Evolutionary conservation across 495 filamentous ascomycete genomes (phyloP).

Genomic region (Tuber brumale): DNA sequence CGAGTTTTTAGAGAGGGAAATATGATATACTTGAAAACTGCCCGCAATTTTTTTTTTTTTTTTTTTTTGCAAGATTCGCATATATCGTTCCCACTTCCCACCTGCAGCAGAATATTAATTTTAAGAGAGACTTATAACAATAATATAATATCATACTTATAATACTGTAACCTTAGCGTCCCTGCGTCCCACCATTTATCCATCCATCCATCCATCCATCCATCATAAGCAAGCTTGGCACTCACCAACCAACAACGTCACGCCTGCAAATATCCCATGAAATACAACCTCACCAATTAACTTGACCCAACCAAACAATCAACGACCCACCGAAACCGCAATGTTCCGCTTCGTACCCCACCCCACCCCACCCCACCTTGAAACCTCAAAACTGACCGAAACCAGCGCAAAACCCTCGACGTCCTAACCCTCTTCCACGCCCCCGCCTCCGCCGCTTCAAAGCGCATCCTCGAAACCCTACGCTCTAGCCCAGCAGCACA

Average conservation of each 20-base stretch:
- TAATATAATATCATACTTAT: too few relatives aligned
- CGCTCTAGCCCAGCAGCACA: slow-evolving; percentile 57
- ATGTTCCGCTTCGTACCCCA: slow-evolving; percentile 35
- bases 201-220: background rate
- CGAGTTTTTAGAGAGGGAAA: too few relatives aligned
- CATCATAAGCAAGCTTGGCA: background rate
- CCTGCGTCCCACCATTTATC: too few relatives aligned
- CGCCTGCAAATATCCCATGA: background rate
- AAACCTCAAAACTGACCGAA: background rate
- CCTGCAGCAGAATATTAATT: too few relatives aligned
- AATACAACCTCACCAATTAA: background rate
- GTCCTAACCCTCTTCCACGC: slow-evolving; percentile 95
- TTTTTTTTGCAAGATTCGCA: too few relatives aligned
- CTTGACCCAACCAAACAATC: background rate
- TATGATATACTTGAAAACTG: too few relatives aligned
- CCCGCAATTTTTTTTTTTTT: too few relatives aligned
- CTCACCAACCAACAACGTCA: slow-evolving; percentile 14
- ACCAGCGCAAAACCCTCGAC: slow-evolving; percentile 73
- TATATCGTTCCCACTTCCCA: too few relatives aligned
- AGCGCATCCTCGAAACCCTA: slow-evolving; percentile 61
- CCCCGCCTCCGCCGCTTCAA: slow-evolving; percentile 58
- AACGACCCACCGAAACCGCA: background rate
- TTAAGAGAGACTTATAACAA: too few relatives aligned
- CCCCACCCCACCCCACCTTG: background rate
- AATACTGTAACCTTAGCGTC: too few relatives aligned